Conservation (phyloP, 768 basidiomycete species). For the button mushroom (Agaricus bisporus) region DNA sequence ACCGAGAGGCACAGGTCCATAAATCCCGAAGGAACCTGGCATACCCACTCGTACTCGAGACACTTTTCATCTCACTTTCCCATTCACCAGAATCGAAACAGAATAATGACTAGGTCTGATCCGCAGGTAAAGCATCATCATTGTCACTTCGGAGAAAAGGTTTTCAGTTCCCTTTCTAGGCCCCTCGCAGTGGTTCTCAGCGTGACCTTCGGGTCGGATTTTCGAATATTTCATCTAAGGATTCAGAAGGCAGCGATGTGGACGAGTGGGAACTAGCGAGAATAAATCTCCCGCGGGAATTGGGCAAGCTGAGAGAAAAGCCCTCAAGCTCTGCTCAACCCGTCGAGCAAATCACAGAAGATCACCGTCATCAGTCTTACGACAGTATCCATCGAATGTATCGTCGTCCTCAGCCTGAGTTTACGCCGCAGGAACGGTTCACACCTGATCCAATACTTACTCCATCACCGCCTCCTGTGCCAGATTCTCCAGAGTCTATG, state of each 20-base stretch:
- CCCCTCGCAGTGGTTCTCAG: not conserved
- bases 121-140: not conserved
- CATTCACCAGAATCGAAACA: not conserved
- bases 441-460: not conserved
- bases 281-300: not conserved
- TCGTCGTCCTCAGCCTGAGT: not conserved
- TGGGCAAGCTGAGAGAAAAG: conserved; percentile 7
- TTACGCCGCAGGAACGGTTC: not conserved
- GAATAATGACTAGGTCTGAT: not conserved
- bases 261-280: not conserved
- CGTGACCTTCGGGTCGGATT: not conserved
- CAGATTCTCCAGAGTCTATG: conserved; percentile 2
- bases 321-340: conserved; percentile 7
- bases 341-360: conserved; percentile 4
- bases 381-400: not conserved
- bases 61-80: not conserved
- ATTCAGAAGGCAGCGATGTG: not conserved
- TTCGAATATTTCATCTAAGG: not conserved
- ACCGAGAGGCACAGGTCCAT: not conserved
- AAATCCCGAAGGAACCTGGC: conserved; percentile 9
- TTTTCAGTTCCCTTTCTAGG: conserved; percentile 2
- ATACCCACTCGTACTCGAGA: not conserved
- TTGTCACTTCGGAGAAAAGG: too few species aligned
- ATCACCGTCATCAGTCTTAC: not conserved
- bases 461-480: not conserved